Conservation (phyloP, 768 basidiomycete species). For the Rossbeevera mucosa region DNA sequence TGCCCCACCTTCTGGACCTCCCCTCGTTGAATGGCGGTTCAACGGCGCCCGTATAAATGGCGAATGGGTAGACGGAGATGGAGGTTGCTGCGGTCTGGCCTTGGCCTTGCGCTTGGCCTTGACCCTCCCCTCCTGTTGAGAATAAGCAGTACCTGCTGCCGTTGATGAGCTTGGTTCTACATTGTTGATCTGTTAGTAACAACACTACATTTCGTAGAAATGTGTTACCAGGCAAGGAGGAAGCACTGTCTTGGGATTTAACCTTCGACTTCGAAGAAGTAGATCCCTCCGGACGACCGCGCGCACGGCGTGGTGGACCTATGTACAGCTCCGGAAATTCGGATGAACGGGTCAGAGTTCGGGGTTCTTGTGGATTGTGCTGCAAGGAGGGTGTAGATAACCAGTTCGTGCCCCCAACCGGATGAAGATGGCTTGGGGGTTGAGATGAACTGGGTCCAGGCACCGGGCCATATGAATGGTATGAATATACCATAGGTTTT, state of each 20-base stretch:
- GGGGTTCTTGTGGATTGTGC: constrained; percentile 4
- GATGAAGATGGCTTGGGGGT: constrained; percentile 12
- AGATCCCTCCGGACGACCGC: constrained; percentile 36
- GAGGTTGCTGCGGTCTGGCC: constrained; percentile 17
- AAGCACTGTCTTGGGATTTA: constrained; percentile 13
- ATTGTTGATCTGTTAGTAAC: constrained; percentile 3
- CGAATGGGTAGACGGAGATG: constrained; percentile 19
- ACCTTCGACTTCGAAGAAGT: constrained; percentile 45
- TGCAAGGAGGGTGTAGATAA: not conserved
- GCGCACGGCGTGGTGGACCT: constrained; percentile 33
- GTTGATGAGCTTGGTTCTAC: constrained; percentile 9
- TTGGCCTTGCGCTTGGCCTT: constrained; percentile 20
- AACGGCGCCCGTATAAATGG: constrained; percentile 29
- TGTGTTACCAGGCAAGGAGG: constrained; percentile 9
- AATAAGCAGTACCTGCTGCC: not conserved
- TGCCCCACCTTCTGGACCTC: not conserved
- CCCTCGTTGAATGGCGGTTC: constrained; percentile 3
- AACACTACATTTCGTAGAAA: not conserved
- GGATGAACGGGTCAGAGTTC: constrained; percentile 27
- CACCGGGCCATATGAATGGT: constrained; percentile 9
- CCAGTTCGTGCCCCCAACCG: not conserved
- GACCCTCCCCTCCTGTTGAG: not conserved
- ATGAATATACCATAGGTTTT: constrained; percentile 14
- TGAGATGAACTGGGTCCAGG: constrained; percentile 1
- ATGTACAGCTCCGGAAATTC: constrained; percentile 35